phyloP scores from a whole-genome alignment of 352 stramenopile genomes.

The Phytophthora idaei region DNA sequence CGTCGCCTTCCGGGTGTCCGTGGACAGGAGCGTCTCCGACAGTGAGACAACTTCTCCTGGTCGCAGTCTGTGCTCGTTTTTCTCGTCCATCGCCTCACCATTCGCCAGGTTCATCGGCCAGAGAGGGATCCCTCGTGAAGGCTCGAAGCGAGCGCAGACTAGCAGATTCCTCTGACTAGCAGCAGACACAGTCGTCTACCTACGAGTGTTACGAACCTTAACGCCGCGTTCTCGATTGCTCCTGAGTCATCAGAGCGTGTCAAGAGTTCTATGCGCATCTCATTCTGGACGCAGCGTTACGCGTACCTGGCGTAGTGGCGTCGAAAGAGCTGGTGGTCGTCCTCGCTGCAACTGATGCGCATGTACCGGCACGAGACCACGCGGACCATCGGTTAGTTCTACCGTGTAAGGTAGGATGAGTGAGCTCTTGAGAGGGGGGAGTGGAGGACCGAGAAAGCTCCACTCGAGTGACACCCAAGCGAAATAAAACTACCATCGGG shows the following conservation, averaged over 20 bases:
- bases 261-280: neutral
- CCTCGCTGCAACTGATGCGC: constrained; percentile 30
- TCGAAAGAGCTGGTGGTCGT: constrained; percentile 38
- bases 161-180: constrained; percentile 26
- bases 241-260: constrained; percentile 2
- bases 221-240: constrained; percentile 26
- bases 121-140: constrained; percentile 20
- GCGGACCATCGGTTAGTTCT: constrained; percentile 3
- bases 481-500: too few relatives aligned
- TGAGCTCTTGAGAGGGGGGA: neutral
- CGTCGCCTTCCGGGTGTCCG: constrained; percentile 8
- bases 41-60: constrained; percentile 26
- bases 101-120: constrained; percentile 13
- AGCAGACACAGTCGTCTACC: neutral
- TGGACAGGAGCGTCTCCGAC: constrained; percentile 14
- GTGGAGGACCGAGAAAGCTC: too few relatives aligned
- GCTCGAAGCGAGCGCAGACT: constrained; percentile 53
- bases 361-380: constrained; percentile 26
- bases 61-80: constrained; percentile 21
- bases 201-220: constrained; percentile 13
- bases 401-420: too few relatives aligned
- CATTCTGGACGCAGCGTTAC: neutral
- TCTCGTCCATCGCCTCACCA: neutral
- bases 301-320: constrained; percentile 34
- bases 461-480: too few relatives aligned